Evolutionary conservation across 2,329 filamentous ascomycete species (phyloP).

Genomic region (Plectosphaerella sp.): DNA sequence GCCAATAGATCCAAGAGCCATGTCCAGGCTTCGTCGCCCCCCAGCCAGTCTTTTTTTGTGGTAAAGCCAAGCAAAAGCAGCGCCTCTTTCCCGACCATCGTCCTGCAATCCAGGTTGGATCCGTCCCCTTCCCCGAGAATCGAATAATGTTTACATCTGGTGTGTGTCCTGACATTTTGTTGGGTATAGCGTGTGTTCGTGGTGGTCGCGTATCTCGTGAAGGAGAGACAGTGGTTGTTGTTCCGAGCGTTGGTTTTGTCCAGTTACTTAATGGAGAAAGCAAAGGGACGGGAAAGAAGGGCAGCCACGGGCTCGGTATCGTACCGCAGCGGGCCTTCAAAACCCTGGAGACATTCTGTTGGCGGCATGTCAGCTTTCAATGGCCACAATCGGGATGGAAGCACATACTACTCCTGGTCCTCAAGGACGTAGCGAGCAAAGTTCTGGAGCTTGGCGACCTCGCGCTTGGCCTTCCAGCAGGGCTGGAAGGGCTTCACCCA

Average conservation of each 20-base stretch:
- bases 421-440: neutral
- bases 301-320: neutral
- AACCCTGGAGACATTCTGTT: neutral
- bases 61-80: too few species aligned
- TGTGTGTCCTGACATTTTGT: neutral
- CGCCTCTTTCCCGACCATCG: neutral
- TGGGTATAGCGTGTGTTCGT: neutral
- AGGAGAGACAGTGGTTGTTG: neutral
- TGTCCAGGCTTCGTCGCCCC: neutral
- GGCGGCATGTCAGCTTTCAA: neutral
- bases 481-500: constrained; percentile 25
- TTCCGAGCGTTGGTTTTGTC: neutral
- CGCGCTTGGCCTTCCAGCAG: constrained; percentile 35
- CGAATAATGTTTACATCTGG: neutral
- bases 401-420: neutral
- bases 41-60: neutral
- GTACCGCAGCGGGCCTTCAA: neutral
- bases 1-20: neutral
- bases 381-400: neutral
- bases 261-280: neutral
- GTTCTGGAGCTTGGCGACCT: constrained; percentile 15
- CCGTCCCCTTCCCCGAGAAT: neutral
- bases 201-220: neutral
- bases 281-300: neutral
- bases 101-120: neutral